Percentiles rank a stretch among this genome's conserved stretches.
phyloP scores from a whole-genome alignment of 805 yeast species.

The Candida incommunis region DNA sequence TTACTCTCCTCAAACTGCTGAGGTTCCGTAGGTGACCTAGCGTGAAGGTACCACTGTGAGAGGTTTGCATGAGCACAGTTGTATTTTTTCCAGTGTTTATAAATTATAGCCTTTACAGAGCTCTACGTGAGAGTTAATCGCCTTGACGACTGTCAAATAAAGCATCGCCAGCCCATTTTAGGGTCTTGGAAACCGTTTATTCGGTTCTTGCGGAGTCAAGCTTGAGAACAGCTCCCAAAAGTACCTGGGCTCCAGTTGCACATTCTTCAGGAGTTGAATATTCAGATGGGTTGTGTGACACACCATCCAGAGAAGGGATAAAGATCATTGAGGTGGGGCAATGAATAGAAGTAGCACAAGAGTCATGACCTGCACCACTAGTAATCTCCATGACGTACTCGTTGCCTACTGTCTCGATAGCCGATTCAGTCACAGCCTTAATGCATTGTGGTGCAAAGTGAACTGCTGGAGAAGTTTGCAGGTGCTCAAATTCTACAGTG shows the following conservation, averaged over 20 bases:
- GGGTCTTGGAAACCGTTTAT: no score
- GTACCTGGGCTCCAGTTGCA: constrained; percentile 43
- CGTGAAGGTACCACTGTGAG: no score
- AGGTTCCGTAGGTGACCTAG: no score
- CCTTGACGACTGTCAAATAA: no score
- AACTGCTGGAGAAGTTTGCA: constrained; percentile 41
- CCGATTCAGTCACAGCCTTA: constrained; percentile 37
- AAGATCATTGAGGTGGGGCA: constrained; percentile 66
- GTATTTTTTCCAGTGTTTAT: no score
- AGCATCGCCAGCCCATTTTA: no score
- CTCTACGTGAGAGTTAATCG: no score
- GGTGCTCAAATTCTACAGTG: constrained; percentile 25
- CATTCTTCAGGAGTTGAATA: constrained; percentile 51
- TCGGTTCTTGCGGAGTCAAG: constrained; percentile 19
- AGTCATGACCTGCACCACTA: constrained; percentile 68
- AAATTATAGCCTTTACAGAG: no score
- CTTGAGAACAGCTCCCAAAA: constrained; percentile 35
- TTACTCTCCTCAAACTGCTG: no score
- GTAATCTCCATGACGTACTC: constrained; percentile 7
- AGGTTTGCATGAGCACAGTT: no score
- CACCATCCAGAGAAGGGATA: constrained; percentile 53
- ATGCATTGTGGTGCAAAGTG: constrained; percentile 40
- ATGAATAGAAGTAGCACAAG: constrained; percentile 39
- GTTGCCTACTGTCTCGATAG: constrained; percentile 16
- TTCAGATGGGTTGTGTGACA: constrained; percentile 54